These are phyloP conservation scores for Sapria himalayana DNA, from an alignment of 345 rosid species.

Conservation along the genomic window DNA sequence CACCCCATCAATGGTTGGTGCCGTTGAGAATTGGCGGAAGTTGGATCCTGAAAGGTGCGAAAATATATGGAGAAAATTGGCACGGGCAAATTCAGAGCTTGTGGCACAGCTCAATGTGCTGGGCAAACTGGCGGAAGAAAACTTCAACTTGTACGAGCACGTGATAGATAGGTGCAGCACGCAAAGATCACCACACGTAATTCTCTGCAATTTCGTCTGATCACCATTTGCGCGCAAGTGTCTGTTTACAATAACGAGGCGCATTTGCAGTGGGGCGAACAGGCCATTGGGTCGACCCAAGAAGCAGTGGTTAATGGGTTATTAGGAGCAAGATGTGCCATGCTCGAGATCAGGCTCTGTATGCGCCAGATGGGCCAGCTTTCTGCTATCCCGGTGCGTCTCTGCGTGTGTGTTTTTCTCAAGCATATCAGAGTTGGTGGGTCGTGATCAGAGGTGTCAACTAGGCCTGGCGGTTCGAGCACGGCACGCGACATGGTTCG, in stretches of 20 bases:
- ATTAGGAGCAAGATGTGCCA: slow-evolving; percentile 51
- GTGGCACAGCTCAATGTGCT: slow-evolving; percentile 41
- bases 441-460: too few species aligned
- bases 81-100: slow-evolving; percentile 53
- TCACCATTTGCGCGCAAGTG: background rate
- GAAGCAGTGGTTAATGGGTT: slow-evolving; percentile 39
- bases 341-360: slow-evolving; percentile 49
- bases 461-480: too few species aligned
- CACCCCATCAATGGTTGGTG: slow-evolving; percentile 94
- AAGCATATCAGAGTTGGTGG: too few species aligned
- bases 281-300: slow-evolving; percentile 29
- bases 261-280: slow-evolving; percentile 57
- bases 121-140: slow-evolving; percentile 55
- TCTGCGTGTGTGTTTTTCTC: background rate
- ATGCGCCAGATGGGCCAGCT: slow-evolving; percentile 81
- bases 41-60: slow-evolving; percentile 59
- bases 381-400: slow-evolving; percentile 65
- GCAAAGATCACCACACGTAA: slow-evolving; percentile 50
- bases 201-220: too few species aligned
- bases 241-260: slow-evolving; percentile 4
- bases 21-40: slow-evolving; percentile 89
- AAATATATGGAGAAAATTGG: slow-evolving; percentile 64
- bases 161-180: slow-evolving; percentile 46
- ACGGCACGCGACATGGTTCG: too few species aligned
- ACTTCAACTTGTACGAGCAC: slow-evolving; percentile 39